These are phyloP conservation scores for Ocimum tenuiflorum DNA, from an alignment of 257 asterid species.

Conservation along the genomic window DNA sequence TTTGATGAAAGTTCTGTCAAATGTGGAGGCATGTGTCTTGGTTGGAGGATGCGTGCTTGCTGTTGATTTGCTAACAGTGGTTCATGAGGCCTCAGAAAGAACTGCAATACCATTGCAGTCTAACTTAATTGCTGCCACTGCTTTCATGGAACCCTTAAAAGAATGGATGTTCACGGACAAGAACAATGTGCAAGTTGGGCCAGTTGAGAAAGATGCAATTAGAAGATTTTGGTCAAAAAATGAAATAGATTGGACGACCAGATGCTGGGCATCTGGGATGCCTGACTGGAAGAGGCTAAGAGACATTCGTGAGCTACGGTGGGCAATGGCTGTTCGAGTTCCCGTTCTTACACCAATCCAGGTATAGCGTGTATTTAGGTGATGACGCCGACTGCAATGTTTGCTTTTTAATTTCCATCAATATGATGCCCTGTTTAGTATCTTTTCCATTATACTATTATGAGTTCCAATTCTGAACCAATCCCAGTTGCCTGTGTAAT, in stretches of 20 bases:
- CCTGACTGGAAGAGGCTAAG: conserved; percentile 92
- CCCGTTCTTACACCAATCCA: conserved; percentile 88
- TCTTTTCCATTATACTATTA: background rate
- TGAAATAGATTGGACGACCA: conserved; percentile 90
- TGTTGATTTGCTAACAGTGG: conserved; percentile 84
- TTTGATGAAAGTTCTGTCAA: conserved; percentile 82
- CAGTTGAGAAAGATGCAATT: conserved; percentile 92
- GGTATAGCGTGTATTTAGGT: conserved; percentile 35
- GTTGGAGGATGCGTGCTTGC: conserved; percentile 98
- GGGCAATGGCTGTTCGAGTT: conserved; percentile 91
- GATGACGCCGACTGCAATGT: background rate
- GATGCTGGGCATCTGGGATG: conserved; percentile 97
- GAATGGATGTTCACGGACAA: conserved; percentile 84
- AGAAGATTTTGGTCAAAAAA: conserved; percentile 93
- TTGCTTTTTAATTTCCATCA: background rate
- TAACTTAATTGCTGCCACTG: conserved; percentile 91
- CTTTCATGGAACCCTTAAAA: conserved; percentile 93
- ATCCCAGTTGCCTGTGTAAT: background rate
- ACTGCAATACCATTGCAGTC: conserved; percentile 97
- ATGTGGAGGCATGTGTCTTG: conserved; percentile 94
- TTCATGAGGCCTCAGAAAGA: conserved; percentile 96
- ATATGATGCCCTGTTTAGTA: background rate
- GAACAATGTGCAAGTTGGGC: conserved; percentile 76
- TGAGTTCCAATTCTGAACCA: background rate
- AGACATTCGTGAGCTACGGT: conserved; percentile 95